Conservation (phyloP, 2,329 filamentous ascomycete species). For the Capronia americana region DNA sequence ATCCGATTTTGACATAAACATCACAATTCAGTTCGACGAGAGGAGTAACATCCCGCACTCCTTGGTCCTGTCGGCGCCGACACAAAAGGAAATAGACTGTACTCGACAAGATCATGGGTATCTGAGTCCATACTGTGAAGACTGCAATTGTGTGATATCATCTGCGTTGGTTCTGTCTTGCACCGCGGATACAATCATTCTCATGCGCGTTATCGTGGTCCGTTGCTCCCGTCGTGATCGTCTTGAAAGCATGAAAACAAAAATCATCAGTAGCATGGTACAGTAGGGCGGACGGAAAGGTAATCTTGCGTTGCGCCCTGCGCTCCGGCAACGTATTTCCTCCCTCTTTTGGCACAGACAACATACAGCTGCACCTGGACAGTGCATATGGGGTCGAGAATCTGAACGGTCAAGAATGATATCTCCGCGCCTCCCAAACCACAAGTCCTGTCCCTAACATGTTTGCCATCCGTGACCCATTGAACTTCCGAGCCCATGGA, state of each 20-base stretch:
- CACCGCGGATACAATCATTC: constrained; percentile 3
- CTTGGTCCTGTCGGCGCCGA: background rate
- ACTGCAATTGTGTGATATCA: background rate
- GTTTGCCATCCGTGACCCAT: constrained; percentile 19
- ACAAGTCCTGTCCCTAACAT: constrained; percentile 20
- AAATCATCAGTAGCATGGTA: constrained; percentile 20
- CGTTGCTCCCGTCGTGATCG: constrained; percentile 7
- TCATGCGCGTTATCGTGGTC: constrained; percentile 12
- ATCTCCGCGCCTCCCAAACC: constrained; percentile 18
- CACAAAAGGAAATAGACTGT: background rate
- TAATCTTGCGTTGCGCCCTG: constrained; percentile 21
- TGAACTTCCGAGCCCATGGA: constrained; percentile 22
- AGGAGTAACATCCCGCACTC: background rate
- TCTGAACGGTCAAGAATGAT: constrained; percentile 29
- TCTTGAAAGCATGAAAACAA: constrained; percentile 18
- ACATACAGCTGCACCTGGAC: constrained; percentile 18
- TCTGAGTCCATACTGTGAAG: background rate
- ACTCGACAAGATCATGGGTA: background rate
- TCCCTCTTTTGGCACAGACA: constrained; percentile 19
- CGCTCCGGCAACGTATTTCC: constrained; percentile 19
- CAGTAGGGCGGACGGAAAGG: constrained; percentile 10
- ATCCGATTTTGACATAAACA: background rate
- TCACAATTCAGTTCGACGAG: background rate
- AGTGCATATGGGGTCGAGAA: constrained; percentile 26
- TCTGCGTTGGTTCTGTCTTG: constrained; percentile 8